Base-by-base conservation (phyloP, 345 rosid species). In the Dipteronia sinensis region DNA sequence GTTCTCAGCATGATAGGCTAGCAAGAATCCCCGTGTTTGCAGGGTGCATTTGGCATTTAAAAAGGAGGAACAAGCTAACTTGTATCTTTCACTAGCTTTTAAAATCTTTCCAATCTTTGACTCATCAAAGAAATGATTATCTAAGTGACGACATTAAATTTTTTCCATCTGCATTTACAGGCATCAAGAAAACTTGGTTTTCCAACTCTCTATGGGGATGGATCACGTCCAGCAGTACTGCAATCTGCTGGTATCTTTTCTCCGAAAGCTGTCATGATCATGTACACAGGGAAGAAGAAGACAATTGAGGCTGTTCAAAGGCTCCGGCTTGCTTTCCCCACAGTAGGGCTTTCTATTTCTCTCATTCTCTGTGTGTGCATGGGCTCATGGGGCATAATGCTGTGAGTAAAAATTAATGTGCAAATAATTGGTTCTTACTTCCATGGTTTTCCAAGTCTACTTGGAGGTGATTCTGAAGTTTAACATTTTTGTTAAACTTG, bases 261-360 rank as follows among this genome's bases (percentile, higher is more conserved):
- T 65, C 98, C 98, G 2, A 95, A 92, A 86, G 98, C 99, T 71
- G 90, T 95, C 76, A 86, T 95, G 97, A 85, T 95, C 76, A 93
- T 93, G 94, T 91, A 93, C 85, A 90, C 90, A 27, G 98, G 91
- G 71, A 91, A 75, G 89, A 88, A 88, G 83, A 91, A 88, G 84
- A 88, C 97, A 31, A 74, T 85, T 13, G 98, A 93, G 80, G 97
- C 98, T 70, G 98, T 93, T 74, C 85, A 90, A 82, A 88, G 97
- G 86, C 97, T 96, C 68, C 93, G 95, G 27, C 94, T 92, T 71
- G 95, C 98, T 76, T 96, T 91, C 83, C 97, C 99, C 2, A 88
- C 82, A 59, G 97, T 90, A 86, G 76, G 63, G 42, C 71, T 68
- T 77, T 81, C 69, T 15, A 80, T 75, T 77, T 70, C 75, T n/a